These are phyloP conservation scores for Closterium sp. DNA, from an alignment of 139 green algal genomes.

Conservation along the genomic window DNA sequence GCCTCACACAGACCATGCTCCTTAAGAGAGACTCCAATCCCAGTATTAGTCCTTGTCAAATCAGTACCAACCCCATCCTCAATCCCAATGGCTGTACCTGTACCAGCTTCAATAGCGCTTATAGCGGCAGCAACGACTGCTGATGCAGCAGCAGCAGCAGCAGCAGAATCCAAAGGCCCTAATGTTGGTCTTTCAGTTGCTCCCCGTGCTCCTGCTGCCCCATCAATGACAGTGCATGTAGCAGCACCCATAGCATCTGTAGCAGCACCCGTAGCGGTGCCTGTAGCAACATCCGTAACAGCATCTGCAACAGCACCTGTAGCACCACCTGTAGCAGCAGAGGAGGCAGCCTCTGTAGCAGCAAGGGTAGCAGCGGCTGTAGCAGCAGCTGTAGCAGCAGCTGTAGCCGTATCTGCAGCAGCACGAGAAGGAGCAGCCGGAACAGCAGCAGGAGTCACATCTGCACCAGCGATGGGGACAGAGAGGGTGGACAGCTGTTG, in stretches of 20 bases:
- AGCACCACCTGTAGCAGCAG: too few species aligned
- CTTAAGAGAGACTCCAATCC: neutral
- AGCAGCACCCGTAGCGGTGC: neutral
- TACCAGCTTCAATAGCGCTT: neutral
- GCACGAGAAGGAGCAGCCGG: too few species aligned
- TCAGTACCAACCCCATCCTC: neutral
- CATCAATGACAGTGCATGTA: too few species aligned
- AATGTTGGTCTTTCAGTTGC: neutral
- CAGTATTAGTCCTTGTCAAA: neutral
- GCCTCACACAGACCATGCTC: neutral
- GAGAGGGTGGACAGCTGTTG: too few species aligned
- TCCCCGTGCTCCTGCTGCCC: too few species aligned
- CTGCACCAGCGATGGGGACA: too few species aligned
- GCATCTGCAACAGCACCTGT: neutral
- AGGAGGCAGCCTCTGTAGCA: too few species aligned
- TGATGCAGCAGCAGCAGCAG: neutral
- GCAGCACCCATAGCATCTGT: neutral
- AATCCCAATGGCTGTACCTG: neutral
- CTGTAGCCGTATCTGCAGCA: too few species aligned
- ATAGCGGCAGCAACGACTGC: neutral
- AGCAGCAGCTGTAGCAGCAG: neutral
- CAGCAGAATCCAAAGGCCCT: neutral
- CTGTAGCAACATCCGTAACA: neutral
- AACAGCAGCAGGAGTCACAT: too few species aligned
- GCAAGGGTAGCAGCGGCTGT: too few species aligned